Evolutionary conservation across 352 stramenopile genomes (phyloP), one percentile per base, ranked within the genome.

Genomic region (Aphanomyces euteiches): DNA sequence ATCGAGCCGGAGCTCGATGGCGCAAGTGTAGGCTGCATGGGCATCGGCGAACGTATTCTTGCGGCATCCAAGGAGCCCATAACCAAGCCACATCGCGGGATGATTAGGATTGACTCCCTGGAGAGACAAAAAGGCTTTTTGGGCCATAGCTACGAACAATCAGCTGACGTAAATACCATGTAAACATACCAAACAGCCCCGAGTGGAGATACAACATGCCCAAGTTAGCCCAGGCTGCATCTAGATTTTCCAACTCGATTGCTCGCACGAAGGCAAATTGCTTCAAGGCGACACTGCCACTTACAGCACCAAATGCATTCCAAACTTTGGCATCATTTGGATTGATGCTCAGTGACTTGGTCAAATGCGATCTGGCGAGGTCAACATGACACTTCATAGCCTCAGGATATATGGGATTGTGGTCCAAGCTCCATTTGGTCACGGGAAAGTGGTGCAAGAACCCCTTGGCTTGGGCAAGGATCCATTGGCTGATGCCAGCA

Each of bases 1-100:
- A 75, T 94, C 83, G 38, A 90, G 70, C 3, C 82, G 81, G 39
- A 85, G 81, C 56, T 93, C 78, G 7, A 96, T 73, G 34, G 86
- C 86, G 68, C 88, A 96, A 53, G 80, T 76, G 72, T 93, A 96
- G 7, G 85, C 81, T 65, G 91, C 85, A 12, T 85, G 77, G 10
- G 82, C 68, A 73, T 90, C 88, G 36, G 70, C 73, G 37, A 78
- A 73, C 65, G 89, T 78, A 34, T 69, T 53, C 19, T 60, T 39
- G 12, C 65, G 85, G 7, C 43, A 28, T 59, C 89, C 78, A 4
- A 96, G 68, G 76, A 96, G 85, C 3, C 81, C 85, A 74, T 96
- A 92, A 12, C 86, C 88, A 63, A 89, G 91, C 88, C 88, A 96
- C 86, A 96, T 94, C 12, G 82, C 80, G 0, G 85, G 83, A 48